phyloP scores from a whole-genome alignment of 495 filamentous ascomycete genomes.

The Cercophora sp. region DNA sequence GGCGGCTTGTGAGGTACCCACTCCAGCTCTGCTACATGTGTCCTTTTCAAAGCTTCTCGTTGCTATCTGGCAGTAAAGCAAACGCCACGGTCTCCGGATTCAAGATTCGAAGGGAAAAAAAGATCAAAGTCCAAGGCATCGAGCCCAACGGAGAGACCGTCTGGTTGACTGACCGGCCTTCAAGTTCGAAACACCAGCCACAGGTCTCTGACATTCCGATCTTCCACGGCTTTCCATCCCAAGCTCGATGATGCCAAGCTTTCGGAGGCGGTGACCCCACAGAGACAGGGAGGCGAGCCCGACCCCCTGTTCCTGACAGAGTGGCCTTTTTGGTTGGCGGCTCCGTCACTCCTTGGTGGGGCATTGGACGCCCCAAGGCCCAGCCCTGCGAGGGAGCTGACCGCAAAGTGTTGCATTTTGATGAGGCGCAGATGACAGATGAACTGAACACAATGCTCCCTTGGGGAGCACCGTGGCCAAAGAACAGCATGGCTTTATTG shows the following conservation, averaged over 20 bases:
- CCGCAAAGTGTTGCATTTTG: neutral
- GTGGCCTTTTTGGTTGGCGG: slow-evolving; percentile 29
- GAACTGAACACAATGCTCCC: too few species aligned
- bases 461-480: too few species aligned
- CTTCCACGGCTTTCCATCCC: slow-evolving; percentile 7
- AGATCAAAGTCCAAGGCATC: too few species aligned
- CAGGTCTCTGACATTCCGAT: too few species aligned
- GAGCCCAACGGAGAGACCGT: too few species aligned
- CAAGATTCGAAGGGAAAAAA: too few species aligned
- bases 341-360: neutral
- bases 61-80: too few species aligned
- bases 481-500: slow-evolving; percentile 16
- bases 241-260: neutral
- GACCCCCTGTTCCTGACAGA: slow-evolving; percentile 30
- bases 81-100: too few species aligned
- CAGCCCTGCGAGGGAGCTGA: neutral
- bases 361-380: slow-evolving; percentile 1
- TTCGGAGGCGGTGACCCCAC: neutral
- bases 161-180: too few species aligned
- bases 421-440: too few species aligned
- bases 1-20: slow-evolving; percentile 1
- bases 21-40: neutral
- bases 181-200: too few species aligned
- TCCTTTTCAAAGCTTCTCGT: too few species aligned
- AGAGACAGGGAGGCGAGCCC: neutral